phyloP scores from a whole-genome alignment of 177 flowering plant species.

The Telopea speciosissima region DNA sequence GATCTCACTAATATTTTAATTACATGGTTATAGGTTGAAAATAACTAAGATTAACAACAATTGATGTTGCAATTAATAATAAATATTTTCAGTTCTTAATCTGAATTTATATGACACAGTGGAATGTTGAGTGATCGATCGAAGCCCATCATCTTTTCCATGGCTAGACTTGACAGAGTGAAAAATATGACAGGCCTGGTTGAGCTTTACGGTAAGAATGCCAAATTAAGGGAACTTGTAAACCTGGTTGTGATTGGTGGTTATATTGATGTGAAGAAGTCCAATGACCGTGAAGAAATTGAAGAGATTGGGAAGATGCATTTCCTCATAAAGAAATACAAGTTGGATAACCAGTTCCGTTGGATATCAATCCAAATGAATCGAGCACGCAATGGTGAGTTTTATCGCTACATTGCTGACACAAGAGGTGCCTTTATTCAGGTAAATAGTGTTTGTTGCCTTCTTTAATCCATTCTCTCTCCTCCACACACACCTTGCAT shows the following conservation, averaged over 20 bases:
- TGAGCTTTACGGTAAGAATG: not conserved
- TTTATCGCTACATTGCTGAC: slow-evolving; percentile 47
- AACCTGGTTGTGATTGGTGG: slow-evolving; percentile 92
- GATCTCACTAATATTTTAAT: not conserved
- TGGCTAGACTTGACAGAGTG: slow-evolving; percentile 94
- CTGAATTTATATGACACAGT: slow-evolving; percentile 35
- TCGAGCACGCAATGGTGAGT: slow-evolving; percentile 69
- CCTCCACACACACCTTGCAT: not conserved
- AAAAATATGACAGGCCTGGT: slow-evolving; percentile 50
- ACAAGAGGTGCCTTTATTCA: slow-evolving; percentile 85
- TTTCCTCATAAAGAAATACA: not conserved
- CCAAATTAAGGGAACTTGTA: slow-evolving; percentile 60
- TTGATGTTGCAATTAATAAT: not conserved
- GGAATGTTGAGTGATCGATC: slow-evolving; percentile 65
- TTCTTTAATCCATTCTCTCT: not conserved
- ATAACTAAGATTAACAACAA: too few species aligned
- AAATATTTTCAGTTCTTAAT: not conserved
- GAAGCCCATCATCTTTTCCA: slow-evolving; percentile 86
- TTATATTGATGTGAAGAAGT: slow-evolving; percentile 28
- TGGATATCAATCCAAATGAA: slow-evolving; percentile 62
- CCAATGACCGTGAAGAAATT: not conserved
- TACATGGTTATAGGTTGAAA: not conserved
- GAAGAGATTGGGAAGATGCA: slow-evolving; percentile 2
- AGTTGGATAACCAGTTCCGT: not conserved
- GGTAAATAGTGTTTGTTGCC: slow-evolving; percentile 28